Evolutionary conservation across 176 grass and related monocot genomes (phyloP).

Genomic region (Elaeis guineensis): DNA sequence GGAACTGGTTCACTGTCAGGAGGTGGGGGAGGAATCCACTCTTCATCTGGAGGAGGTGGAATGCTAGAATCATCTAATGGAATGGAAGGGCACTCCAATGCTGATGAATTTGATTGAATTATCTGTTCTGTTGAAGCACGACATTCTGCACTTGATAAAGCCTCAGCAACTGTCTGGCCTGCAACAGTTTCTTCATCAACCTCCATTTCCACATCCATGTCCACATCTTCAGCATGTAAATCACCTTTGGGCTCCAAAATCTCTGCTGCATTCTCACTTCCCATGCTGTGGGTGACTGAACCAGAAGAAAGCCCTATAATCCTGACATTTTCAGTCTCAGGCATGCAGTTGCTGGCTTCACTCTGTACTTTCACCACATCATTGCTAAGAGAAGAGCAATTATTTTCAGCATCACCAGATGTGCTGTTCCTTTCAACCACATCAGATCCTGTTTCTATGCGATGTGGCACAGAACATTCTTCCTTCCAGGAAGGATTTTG

Average conservation of each 20-base stretch:
- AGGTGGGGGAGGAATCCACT: conserved; percentile 81
- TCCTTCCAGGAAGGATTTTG: conserved; percentile 14
- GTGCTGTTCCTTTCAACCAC: conserved; percentile 5
- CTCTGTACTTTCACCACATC: conserved; percentile 25
- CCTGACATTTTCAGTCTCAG: conserved; percentile 26
- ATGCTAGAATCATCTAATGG: conserved; percentile 42
- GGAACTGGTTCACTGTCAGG: conserved; percentile 63
- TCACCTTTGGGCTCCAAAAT: conserved; percentile 26
- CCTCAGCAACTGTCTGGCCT: conserved; percentile 15
- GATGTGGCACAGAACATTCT: no score
- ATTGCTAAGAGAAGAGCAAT: conserved; percentile 5
- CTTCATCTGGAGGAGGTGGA: conserved; percentile 68
- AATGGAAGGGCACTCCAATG: conserved; percentile 17
- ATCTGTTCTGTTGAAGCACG: conserved; percentile 20
- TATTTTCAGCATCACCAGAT: not conserved
- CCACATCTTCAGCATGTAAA: conserved; percentile 35
- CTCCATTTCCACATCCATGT: conserved; percentile 99
- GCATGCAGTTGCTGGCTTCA: conserved; percentile 14
- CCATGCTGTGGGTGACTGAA: conserved; percentile 20
- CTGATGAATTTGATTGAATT: conserved; percentile 11
- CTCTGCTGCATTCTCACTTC: conserved; percentile 12
- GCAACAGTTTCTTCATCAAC: conserved; percentile 63
- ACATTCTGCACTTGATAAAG: conserved; percentile 21
- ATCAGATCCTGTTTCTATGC: conserved; percentile 10
- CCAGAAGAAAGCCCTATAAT: conserved; percentile 15